Percentiles rank a stretch among this genome's conserved stretches.
These are phyloP conservation scores for Leptographium lundbergii DNA, from an alignment of 2,329 filamentous ascomycete species.

Conservation along the genomic window DNA sequence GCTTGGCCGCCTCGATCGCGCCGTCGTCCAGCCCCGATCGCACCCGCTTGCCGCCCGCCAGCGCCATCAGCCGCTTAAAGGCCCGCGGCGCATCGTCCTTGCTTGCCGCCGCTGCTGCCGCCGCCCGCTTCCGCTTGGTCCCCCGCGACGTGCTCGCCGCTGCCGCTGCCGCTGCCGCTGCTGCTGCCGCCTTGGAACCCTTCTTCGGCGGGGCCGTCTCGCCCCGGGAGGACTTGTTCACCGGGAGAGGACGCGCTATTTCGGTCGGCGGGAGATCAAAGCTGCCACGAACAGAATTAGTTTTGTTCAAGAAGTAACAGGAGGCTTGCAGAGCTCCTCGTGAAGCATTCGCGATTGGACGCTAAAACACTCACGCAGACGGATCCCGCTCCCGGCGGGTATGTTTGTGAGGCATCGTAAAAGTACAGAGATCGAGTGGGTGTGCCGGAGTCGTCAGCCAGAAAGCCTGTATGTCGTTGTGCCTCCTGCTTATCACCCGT, in stretches of 20 bases:
- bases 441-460: too few species aligned
- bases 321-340: background rate
- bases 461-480: too few species aligned
- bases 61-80: constrained; percentile 76
- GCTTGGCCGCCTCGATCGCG: constrained; percentile 15
- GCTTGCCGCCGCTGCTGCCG: constrained; percentile 16
- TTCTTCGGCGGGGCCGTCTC: background rate
- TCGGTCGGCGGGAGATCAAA: constrained; percentile 38
- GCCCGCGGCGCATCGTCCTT: constrained; percentile 74
- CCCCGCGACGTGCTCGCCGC: constrained; percentile 8
- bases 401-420: constrained; percentile 71
- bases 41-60: constrained; percentile 47
- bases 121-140: constrained; percentile 36
- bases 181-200: constrained; percentile 8
- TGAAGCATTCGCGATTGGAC: too few species aligned
- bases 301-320: background rate
- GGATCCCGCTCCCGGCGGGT: constrained; percentile 50
- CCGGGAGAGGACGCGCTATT: constrained; percentile 37
- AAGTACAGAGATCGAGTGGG: too few species aligned
- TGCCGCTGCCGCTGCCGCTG: constrained; percentile 15
- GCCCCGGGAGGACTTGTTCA: constrained; percentile 21
- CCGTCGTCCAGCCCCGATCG: constrained; percentile 62
- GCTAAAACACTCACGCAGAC: constrained; percentile 28
- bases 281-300: constrained; percentile 17
- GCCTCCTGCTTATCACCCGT: too few species aligned